Base-by-base conservation (phyloP, 164 flowering plant species). In the Paratinospora sagittata region DNA sequence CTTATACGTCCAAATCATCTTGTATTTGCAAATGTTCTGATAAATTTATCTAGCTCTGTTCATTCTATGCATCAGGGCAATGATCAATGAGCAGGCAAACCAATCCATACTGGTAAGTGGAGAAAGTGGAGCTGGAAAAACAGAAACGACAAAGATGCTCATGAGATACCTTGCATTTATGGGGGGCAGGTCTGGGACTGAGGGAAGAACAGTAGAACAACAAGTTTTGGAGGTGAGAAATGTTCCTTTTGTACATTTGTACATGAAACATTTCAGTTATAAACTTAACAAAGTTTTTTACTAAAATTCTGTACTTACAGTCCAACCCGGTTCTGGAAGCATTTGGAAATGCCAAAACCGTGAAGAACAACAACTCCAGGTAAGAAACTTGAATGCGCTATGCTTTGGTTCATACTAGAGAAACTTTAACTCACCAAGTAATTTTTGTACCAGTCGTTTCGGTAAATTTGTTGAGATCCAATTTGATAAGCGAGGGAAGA, bases 81-180 rank as follows among this genome's bases (percentile, higher is more conserved):
- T 91, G 88, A 84, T 82, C 68, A 88, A 87, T 80, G 92, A 89
- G 69, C 79, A 81, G 13, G 82, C 82, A 67, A 89, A 87, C 78
- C 92, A 91, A 75, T 89, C 97, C 55, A 89, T 90, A 47, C 70
- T 91, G 82, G 94, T 91, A 34, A 90, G 93, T 82, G 93, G 93
- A 71, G 94, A 89, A 78, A 91, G 94, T 81, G 97, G 97, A 37
- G 97, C 97, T 68, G 97, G 97, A 72, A 91, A 91, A 78, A 91
- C 97, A 34, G 94, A 91, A 81, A 91, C 91, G 33, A 91, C 97
- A 65, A 91, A 91, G 79, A 88, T 91, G 92, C 84, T 91, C 27
- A 91, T 91, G 97, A 83, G 93, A 65, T 91, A 91, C 67, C 91
- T 91, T 17, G 97, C 97, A n/a, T 91, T 84, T 81, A 88, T 91